phyloP scores from a whole-genome alignment of 2,329 filamentous ascomycete genomes.

The Zymoseptoria brevis region DNA sequence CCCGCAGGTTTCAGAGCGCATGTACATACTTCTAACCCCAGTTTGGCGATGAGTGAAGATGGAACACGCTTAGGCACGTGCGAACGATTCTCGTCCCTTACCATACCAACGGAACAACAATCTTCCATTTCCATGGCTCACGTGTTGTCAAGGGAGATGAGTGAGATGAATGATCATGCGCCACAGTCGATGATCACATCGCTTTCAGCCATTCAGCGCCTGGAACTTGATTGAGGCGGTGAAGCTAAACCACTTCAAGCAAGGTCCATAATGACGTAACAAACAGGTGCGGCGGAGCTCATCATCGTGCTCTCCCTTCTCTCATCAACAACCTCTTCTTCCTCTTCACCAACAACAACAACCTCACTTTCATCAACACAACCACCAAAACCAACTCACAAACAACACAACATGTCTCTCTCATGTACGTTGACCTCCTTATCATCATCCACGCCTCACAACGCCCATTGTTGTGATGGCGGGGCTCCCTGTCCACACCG shows the following conservation, averaged over 20 bases:
- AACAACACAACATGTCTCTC: background rate
- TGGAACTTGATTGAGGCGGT: background rate
- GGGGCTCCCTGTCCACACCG: background rate
- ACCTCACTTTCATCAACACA: background rate
- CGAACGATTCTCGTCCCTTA: no score
- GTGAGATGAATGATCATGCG: background rate
- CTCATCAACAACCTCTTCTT: background rate
- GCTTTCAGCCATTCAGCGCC: background rate
- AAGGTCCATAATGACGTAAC: background rate
- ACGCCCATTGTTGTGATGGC: slow-evolving; percentile 1
- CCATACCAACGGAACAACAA: no score
- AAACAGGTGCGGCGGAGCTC: background rate
- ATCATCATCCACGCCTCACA: slow-evolving; percentile 1
- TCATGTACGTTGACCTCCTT: background rate
- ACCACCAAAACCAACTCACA: background rate
- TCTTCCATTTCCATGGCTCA: background rate
- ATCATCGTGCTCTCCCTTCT: background rate
- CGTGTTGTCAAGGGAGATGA: background rate
- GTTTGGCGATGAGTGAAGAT: no score
- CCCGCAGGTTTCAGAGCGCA: no score
- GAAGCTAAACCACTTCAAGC: background rate
- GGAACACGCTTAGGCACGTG: no score
- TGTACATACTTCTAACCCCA: no score
- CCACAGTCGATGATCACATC: background rate
- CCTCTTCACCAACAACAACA: background rate